Evolutionary conservation across 2,329 filamentous ascomycete species (phyloP), one percentile per base, ranked within the genome.

Genomic region (Trichoderma breve): DNA sequence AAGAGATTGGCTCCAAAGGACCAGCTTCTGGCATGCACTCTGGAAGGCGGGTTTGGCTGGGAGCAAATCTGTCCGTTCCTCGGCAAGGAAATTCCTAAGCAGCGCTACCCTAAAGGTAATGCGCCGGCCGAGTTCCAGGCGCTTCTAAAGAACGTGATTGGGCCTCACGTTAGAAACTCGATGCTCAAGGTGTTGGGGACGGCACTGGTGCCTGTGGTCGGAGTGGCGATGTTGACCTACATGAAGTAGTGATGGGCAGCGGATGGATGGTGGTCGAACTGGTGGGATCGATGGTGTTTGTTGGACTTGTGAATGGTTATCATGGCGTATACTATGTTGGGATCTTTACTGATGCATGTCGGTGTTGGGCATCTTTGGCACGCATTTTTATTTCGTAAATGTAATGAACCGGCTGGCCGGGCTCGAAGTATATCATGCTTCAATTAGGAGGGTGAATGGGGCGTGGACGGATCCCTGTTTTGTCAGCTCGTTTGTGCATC

Each of bases 31-130:
- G 73, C 75, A 5, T 73, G 77, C 47, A 79, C 76, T 47, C 75
- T 82, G 1, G 80, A 82, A 70, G 77, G 81, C 51, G 80, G 77
- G 2, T 79, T 81, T 18, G 79, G 79, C 11, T 81, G 80, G 80
- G 79, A 81, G 67, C 72, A 82, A 51, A 78, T 82, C 2, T 82
- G 81, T 51, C 76, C 77, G 2, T 80, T 80, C 63, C 71, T 82
- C 1, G 78, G 73, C 5, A 67, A 77, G 9, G 73, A 77, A 0
- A 78, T 81, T 36, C 81, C 80, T 2, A 72, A 77, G 28, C 57
- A 24, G 9, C 68, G 51, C 1, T 73, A 73, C 30, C 71, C 71
- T 21, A 66, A 12, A 39, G 61, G 51, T 21, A 73, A 73, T 30
- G 57, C 67, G 6, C 68, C 69, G 3, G 71, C 71, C 0, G 34